Percentiles rank a stretch among this genome's conserved stretches.
Evolutionary conservation across 345 rosid species (phyloP).

Genomic region (Atalantia buxifolia): DNA sequence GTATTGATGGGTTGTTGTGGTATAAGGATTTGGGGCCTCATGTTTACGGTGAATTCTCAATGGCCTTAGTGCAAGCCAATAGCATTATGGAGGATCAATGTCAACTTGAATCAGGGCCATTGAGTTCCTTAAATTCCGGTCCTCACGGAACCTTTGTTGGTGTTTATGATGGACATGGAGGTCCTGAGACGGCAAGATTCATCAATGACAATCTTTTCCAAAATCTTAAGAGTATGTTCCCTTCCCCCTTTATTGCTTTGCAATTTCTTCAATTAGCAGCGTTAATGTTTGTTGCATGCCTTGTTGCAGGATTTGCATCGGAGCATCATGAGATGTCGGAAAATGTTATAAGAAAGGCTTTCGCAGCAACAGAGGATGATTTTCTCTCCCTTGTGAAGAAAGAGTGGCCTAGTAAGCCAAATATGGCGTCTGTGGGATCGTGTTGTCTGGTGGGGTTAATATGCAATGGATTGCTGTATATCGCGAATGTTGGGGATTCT

Average conservation of each 20-base stretch:
- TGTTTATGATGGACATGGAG: constrained; percentile 87
- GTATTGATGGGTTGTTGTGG: constrained; percentile 66
- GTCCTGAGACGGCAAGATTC: constrained; percentile 70
- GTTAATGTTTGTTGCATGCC: too few species aligned
- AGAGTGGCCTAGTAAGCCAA: constrained; percentile 57
- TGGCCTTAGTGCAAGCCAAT: constrained; percentile 88
- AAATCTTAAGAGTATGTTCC: constrained; percentile 58
- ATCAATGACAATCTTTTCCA: constrained; percentile 51
- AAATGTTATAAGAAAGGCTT: constrained; percentile 53
- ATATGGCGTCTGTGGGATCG: constrained; percentile 78
- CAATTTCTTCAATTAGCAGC: background rate
- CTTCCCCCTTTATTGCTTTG: background rate
- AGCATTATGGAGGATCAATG: constrained; percentile 67
- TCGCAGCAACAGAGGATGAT: constrained; percentile 51
- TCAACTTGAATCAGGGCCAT: constrained; percentile 84
- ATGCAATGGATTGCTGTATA: constrained; percentile 58
- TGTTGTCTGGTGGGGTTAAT: constrained; percentile 72
- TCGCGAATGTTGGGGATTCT: constrained; percentile 81
- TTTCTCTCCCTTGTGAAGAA: constrained; percentile 60
- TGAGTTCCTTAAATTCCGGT: constrained; percentile 35
- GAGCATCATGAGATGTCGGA: constrained; percentile 45
- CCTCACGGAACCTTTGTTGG: constrained; percentile 71
- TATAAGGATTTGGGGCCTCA: constrained; percentile 62
- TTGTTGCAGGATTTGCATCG: constrained; percentile 46
- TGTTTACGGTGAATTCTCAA: constrained; percentile 65